These are phyloP conservation scores for Kodamaea kaohsiungensis DNA, from an alignment of 805 yeast genomes.

Conservation along the genomic window DNA sequence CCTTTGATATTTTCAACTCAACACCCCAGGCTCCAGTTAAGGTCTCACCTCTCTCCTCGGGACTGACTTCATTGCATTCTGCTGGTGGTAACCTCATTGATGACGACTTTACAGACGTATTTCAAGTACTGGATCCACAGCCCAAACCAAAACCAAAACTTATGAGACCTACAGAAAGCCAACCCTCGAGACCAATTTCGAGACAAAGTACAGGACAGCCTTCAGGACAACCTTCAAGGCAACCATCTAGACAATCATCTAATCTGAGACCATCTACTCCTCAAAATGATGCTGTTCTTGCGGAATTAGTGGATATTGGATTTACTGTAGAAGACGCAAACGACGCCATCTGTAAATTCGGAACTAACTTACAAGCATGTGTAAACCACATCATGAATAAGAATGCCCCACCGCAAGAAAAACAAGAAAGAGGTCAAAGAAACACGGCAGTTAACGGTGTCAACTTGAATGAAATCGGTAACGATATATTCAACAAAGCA, in stretches of 20 bases:
- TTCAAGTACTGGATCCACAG: slow-evolving; percentile 6
- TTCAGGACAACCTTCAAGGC: background rate
- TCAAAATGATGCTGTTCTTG: slow-evolving; percentile 51
- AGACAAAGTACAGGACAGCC: background rate
- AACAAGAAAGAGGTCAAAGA: background rate
- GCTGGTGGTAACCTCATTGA: slow-evolving; percentile 29
- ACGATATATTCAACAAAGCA: slow-evolving; percentile 60
- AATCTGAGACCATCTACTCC: background rate
- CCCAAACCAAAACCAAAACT: background rate
- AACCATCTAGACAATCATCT: background rate
- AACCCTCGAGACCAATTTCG: background rate
- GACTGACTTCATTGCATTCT: background rate
- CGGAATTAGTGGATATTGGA: slow-evolving; percentile 79
- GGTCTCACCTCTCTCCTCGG: background rate
- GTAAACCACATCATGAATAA: slow-evolving; percentile 64
- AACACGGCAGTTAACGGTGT: slow-evolving; percentile 1
- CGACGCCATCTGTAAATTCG: slow-evolving; percentile 58
- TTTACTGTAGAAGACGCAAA: slow-evolving; percentile 62
- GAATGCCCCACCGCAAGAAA: slow-evolving; percentile 4
- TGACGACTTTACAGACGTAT: slow-evolving; percentile 47
- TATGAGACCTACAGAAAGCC: background rate
- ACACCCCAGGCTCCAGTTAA: slow-evolving; percentile 1
- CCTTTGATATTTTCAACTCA: slow-evolving; percentile 25
- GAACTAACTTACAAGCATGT: slow-evolving; percentile 63
- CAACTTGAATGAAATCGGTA: slow-evolving; percentile 51